A percentile compares a stretch with the other conserved stretches of the same genome.
phyloP scores from a whole-genome alignment of 2,329 filamentous ascomycete species.

The Pseudohalonectria lignicola region DNA sequence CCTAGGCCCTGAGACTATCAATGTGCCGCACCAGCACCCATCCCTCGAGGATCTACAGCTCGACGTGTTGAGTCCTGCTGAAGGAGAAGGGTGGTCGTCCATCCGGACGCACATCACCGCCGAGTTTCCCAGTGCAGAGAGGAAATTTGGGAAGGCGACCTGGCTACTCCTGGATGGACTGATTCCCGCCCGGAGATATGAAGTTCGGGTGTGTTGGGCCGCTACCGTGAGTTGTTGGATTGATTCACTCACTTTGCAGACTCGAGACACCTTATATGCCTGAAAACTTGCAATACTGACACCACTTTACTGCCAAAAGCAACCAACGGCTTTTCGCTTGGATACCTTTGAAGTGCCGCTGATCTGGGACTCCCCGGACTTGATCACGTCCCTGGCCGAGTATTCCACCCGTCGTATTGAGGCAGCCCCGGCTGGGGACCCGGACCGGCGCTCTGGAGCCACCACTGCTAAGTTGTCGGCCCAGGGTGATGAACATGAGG shows the following conservation, averaged over 20 bases:
- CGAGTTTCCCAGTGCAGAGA: conserved; percentile 49
- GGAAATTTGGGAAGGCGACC: conserved; percentile 45
- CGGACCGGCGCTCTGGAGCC: too few relatives aligned
- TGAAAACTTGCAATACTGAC: not conserved
- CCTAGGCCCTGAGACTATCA: conserved; percentile 50
- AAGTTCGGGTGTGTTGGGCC: conserved; percentile 86
- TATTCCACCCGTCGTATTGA: conserved; percentile 53
- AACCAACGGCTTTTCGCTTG: conserved; percentile 74
- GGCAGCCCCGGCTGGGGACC: too few relatives aligned
- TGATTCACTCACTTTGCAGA: not conserved
- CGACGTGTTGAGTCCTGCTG: conserved; percentile 48
- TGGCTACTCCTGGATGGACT: conserved; percentile 74
- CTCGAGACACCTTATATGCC: not conserved
- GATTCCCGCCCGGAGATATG: conserved; percentile 66
- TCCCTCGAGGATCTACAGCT: conserved; percentile 52
- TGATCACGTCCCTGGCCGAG: conserved; percentile 53
- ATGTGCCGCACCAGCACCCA: conserved; percentile 43
- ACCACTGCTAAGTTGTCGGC: too few relatives aligned
- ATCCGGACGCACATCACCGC: conserved; percentile 56
- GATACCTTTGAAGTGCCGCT: conserved; percentile 49
- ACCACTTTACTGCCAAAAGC: conserved; percentile 25
- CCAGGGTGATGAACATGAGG: conserved; percentile 12
- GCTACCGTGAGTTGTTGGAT: conserved; percentile 82
- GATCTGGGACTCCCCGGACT: conserved; percentile 49
- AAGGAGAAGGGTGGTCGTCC: conserved; percentile 19